Percentiles rank a stretch among this genome's conserved stretches.
Evolutionary conservation across 805 yeast genomes (phyloP).

Genomic region (Yarrowia deformans): DNA sequence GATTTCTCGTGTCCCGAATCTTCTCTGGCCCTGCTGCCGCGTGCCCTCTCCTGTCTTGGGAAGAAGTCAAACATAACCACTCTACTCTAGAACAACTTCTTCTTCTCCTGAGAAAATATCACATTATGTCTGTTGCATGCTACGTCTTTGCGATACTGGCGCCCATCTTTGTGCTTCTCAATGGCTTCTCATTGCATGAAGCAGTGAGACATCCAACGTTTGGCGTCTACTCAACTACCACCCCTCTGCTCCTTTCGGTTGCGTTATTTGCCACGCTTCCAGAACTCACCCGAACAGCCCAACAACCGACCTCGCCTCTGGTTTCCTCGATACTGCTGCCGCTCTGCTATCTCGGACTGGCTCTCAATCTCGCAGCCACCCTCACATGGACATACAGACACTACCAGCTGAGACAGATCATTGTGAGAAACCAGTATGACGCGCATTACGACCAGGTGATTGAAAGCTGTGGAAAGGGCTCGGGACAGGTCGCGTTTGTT

Average conservation of each 20-base stretch:
- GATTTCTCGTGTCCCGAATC: too few relatives aligned
- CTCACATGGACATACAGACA: slow-evolving; percentile 11
- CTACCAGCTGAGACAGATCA: slow-evolving; percentile 8
- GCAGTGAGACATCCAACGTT: slow-evolving; percentile 13
- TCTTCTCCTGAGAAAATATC: background rate
- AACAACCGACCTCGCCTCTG: background rate
- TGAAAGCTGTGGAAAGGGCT: background rate
- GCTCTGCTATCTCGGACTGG: slow-evolving; percentile 9
- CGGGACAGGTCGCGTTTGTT: slow-evolving; percentile 11
- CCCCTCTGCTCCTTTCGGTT: background rate
- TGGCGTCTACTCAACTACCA: slow-evolving; percentile 25
- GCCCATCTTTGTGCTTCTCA: slow-evolving; percentile 9
- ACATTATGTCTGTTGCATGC: background rate
- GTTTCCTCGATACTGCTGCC: slow-evolving; percentile 9
- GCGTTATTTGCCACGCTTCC: slow-evolving; percentile 29
- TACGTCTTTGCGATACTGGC: slow-evolving; percentile 21
- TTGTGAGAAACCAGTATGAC: slow-evolving; percentile 8
- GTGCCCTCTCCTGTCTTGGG: too few relatives aligned
- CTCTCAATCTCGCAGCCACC: slow-evolving; percentile 3
- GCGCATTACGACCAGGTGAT: slow-evolving; percentile 12
- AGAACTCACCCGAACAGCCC: slow-evolving; percentile 2
- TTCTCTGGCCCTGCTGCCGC: too few relatives aligned
- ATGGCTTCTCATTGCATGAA: slow-evolving; percentile 12
- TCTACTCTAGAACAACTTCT: too few relatives aligned
- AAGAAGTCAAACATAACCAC: background rate